These are phyloP conservation scores for Inga laurina DNA, from an alignment of 306 rosid species.

Conservation along the genomic window DNA sequence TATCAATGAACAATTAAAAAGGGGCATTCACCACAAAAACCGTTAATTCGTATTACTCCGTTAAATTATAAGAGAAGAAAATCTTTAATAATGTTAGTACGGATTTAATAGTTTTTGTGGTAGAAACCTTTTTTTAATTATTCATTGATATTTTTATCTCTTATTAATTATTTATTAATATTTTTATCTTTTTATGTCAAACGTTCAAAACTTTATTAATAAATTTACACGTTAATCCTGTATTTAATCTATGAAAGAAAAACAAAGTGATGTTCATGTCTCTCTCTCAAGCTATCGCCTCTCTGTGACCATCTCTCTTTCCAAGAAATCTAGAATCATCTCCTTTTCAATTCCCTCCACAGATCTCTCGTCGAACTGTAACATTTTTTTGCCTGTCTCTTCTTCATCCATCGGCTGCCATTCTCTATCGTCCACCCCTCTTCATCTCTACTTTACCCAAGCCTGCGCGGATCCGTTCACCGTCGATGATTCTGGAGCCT, in stretches of 20 bases:
- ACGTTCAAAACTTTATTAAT: too few relatives aligned
- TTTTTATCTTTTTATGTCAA: too few relatives aligned
- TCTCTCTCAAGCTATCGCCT: background rate
- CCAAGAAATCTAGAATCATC: constrained; percentile 37
- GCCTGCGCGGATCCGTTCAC: constrained; percentile 26
- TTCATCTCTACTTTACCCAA: background rate
- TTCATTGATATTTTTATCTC: too few relatives aligned
- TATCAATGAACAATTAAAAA: too few relatives aligned
- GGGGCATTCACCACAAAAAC: too few relatives aligned
- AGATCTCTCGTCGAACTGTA: constrained; percentile 52
- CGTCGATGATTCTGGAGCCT: constrained; percentile 41
- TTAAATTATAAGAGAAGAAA: too few relatives aligned
- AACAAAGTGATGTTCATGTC: background rate
- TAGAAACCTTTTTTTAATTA: too few relatives aligned
- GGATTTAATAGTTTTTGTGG: too few relatives aligned
- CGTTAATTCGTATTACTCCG: too few relatives aligned
- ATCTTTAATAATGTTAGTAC: too few relatives aligned
- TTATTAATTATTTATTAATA: too few relatives aligned
- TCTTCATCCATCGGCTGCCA: background rate
- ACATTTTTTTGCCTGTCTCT: background rate
- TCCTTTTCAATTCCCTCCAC: constrained; percentile 50
- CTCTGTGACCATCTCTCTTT: background rate
- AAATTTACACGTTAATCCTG: too few relatives aligned
- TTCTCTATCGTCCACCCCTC: background rate
- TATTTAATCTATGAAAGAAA: background rate